Conservation (phyloP, 331 rosid genomes). For the Malus hybrid region DNA sequence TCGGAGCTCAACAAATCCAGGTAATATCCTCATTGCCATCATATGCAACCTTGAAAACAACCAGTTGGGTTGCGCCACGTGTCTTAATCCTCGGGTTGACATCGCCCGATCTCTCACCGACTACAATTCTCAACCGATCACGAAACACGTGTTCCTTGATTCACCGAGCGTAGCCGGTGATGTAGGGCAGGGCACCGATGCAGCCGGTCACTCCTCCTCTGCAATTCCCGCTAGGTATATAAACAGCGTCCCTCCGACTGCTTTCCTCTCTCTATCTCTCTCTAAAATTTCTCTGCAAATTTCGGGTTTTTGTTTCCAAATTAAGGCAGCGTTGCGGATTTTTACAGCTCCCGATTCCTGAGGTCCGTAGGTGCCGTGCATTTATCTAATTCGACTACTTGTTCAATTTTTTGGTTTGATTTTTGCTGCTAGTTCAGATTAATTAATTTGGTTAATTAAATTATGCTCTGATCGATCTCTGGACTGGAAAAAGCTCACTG, state of each 20-base stretch:
- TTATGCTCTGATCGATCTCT: slow-evolving; percentile 32
- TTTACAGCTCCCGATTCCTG: slow-evolving; percentile 36
- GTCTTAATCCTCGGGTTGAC: neutral
- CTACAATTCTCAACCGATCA: neutral
- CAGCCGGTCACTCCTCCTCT: slow-evolving; percentile 30
- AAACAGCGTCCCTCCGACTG: neutral
- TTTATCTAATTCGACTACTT: neutral
- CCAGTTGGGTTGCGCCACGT: slow-evolving; percentile 35
- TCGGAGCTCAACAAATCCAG: neutral
- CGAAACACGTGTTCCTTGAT: slow-evolving; percentile 27
- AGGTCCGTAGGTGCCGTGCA: slow-evolving; percentile 38
- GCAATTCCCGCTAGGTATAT: slow-evolving; percentile 38
- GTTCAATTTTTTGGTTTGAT: neutral
- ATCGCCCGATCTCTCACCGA: slow-evolving; percentile 40
- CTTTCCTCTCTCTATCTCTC: neutral
- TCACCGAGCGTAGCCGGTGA: slow-evolving; percentile 39
- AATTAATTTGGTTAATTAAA: neutral
- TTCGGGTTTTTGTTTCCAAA: slow-evolving; percentile 15
- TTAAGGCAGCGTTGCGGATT: slow-evolving; percentile 32
- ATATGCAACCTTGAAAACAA: neutral
- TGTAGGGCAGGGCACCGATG: slow-evolving; percentile 10
- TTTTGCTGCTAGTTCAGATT: neutral
- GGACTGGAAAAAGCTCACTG: slow-evolving; percentile 7
- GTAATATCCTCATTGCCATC: slow-evolving; percentile 4
- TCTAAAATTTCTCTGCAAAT: slow-evolving; percentile 10